phyloP scores from a whole-genome alignment of 257 asterid genomes.

The Cordia subcordata region DNA sequence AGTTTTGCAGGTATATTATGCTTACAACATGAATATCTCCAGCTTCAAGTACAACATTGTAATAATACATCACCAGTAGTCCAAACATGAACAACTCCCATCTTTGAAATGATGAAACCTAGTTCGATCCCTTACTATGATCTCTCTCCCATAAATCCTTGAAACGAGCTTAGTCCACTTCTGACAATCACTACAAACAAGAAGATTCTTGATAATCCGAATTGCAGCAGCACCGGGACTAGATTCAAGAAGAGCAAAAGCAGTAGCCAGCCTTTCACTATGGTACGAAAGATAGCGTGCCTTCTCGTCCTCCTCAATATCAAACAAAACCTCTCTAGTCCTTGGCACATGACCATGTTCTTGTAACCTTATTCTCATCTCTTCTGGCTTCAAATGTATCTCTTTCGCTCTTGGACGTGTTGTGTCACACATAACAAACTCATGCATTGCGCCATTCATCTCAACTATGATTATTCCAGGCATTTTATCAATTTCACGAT shows the following conservation, averaged over 20 bases:
- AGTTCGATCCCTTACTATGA: slow-evolving; percentile 58
- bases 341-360: slow-evolving; percentile 46
- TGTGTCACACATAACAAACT: slow-evolving; percentile 52
- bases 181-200: slow-evolving; percentile 63
- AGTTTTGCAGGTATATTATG: too few species aligned
- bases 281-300: slow-evolving; percentile 50
- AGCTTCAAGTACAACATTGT: too few species aligned
- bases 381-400: slow-evolving; percentile 46
- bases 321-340: slow-evolving; percentile 60
- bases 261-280: slow-evolving; percentile 60
- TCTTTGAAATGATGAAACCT: slow-evolving; percentile 57
- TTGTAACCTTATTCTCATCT: slow-evolving; percentile 43
- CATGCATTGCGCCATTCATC: slow-evolving; percentile 52
- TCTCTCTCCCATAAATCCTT: slow-evolving; percentile 39
- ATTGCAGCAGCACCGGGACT: slow-evolving; percentile 27
- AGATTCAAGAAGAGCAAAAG: slow-evolving; percentile 47
- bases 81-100: slow-evolving; percentile 58
- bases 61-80: slow-evolving; percentile 68
- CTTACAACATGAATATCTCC: too few species aligned
- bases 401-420: slow-evolving; percentile 40
- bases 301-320: slow-evolving; percentile 69
- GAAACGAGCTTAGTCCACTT: slow-evolving; percentile 44
- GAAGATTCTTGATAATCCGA: slow-evolving; percentile 56
- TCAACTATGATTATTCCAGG: slow-evolving; percentile 61
- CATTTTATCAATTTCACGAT: slow-evolving; percentile 38